A percentile compares a stretch with the other conserved stretches of the same genome.
Conservation (phyloP, 2,329 filamentous ascomycete species). For the Eutypa lata region DNA sequence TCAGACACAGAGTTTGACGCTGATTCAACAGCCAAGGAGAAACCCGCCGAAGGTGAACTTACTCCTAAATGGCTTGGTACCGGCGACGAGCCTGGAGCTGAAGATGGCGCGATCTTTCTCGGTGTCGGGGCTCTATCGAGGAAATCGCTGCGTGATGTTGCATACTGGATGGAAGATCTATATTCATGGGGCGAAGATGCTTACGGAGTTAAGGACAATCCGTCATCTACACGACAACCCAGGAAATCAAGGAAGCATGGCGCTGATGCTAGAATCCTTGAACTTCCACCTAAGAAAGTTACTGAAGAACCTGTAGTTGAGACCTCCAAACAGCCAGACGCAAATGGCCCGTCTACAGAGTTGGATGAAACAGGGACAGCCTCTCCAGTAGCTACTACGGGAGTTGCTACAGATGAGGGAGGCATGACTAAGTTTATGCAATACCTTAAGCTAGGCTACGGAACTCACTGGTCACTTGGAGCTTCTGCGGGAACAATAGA, state of each 20-base stretch:
- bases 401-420: slow-evolving; percentile 29
- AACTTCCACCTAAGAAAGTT: slow-evolving; percentile 7
- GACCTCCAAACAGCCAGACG: slow-evolving; percentile 4
- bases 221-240: slow-evolving; percentile 59
- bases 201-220: slow-evolving; percentile 81
- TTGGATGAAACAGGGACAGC: slow-evolving; percentile 1
- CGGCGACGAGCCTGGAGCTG: slow-evolving; percentile 62
- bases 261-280: slow-evolving; percentile 4
- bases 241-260: slow-evolving; percentile 34
- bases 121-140: slow-evolving; percentile 72
- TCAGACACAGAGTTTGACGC: slow-evolving; percentile 26
- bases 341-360: slow-evolving; percentile 5
- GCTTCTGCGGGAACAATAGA: slow-evolving; percentile 17
- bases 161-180: slow-evolving; percentile 84
- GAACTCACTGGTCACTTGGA: slow-evolving; percentile 61
- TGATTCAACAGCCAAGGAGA: slow-evolving; percentile 26
- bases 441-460: slow-evolving; percentile 65
- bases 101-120: slow-evolving; percentile 84
- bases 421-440: slow-evolving; percentile 56
- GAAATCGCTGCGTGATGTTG: slow-evolving; percentile 67
- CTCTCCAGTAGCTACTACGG: slow-evolving; percentile 9
- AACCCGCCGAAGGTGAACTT: slow-evolving; percentile 18
- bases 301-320: slow-evolving; percentile 2
- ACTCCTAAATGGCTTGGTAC: slow-evolving; percentile 68
- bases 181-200: slow-evolving; percentile 80